Evolutionary conservation across 1,284 basidiomycete genomes (phyloP), one percentile per base, ranked within the genome.

Genomic region (Heterobasidion annosum): DNA sequence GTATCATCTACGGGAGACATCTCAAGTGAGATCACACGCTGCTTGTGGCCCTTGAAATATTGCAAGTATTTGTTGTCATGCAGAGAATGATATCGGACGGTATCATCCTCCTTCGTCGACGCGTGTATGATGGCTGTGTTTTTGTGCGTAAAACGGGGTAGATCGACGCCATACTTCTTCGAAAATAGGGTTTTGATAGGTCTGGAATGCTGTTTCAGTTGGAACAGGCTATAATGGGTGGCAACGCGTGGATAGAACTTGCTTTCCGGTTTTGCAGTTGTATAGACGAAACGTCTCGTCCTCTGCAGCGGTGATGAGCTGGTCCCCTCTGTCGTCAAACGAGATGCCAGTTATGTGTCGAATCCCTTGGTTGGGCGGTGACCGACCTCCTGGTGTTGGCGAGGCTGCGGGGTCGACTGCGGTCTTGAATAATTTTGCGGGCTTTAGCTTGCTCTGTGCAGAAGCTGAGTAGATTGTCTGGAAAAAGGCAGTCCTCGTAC

Each of bases 1-100:
- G 91, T 91, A 65, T 99, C 96, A 65, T 98, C 91, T 1, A 88
- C 78, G 0, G 97, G 97, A 3, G 91, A 94, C 63, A 98, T 87
- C 65, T 96, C 89, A 12, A 99, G 72, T 0, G 94, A 94, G 25
- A 91, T 79, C 3, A 99, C 97, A 55, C 84, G 81, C 50, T 79
- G 86, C 62, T 87, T 93, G 72, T 99, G 97, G 0, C 97, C 97
- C 62, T 85, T 88, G 74, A 96, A 98, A 71, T 99, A 99, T 61
- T 91, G 85, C 34, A 98, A 72, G 66, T 95, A 99, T 68, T 88
- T 92, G 76, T 98, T 98, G 76, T 97, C 93, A 70, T 98, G 92
- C 56, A 98, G 68, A 1, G 91, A 93, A 63, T 97, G 93, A 68
- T 98, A 98, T 25, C 97, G 85, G 57, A 99, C 83, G 1, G 91